Evolutionary conservation across 345 rosid genomes (phyloP).

Genomic region (Pistacia atlantica): DNA sequence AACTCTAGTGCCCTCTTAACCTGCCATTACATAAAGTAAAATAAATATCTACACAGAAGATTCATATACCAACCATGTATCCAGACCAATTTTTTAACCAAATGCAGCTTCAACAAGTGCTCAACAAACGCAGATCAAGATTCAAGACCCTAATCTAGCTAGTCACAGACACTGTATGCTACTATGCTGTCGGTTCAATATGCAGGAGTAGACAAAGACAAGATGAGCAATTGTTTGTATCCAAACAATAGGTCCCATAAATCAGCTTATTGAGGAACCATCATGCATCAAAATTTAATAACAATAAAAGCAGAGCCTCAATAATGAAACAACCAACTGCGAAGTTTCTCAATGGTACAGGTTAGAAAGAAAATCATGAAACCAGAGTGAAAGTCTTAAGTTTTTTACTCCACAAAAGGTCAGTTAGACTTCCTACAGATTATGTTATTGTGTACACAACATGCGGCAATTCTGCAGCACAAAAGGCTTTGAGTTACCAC

Average conservation of each 20-base stretch:
- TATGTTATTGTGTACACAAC: slow-evolving; percentile 27
- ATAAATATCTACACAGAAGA: neutral
- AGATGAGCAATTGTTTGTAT: neutral
- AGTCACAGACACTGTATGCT: neutral
- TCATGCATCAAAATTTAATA: neutral
- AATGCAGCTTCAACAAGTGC: neutral
- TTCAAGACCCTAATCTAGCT: neutral
- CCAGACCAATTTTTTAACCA: neutral
- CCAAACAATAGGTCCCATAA: slow-evolving; percentile 3
- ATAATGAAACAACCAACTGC: neutral
- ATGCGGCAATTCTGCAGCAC: slow-evolving; percentile 16
- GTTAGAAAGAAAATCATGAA: neutral
- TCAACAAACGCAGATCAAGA: neutral
- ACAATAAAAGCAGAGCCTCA: neutral
- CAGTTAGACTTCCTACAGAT: slow-evolving; percentile 24
- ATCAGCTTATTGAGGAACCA: neutral
- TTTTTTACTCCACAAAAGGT: slow-evolving; percentile 12
- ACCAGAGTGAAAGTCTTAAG: neutral
- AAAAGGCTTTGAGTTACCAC: slow-evolving; percentile 8
- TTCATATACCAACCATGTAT: neutral
- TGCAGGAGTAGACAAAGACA: neutral
- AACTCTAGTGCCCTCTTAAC: neutral
- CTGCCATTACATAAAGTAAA: neutral
- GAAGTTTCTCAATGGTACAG: neutral
- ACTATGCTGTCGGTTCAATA: neutral